Evolutionary conservation across 2,329 filamentous ascomycete genomes (phyloP), one percentile per base, ranked within the genome.

Genomic region (Sphaerulina vaccinii): DNA sequence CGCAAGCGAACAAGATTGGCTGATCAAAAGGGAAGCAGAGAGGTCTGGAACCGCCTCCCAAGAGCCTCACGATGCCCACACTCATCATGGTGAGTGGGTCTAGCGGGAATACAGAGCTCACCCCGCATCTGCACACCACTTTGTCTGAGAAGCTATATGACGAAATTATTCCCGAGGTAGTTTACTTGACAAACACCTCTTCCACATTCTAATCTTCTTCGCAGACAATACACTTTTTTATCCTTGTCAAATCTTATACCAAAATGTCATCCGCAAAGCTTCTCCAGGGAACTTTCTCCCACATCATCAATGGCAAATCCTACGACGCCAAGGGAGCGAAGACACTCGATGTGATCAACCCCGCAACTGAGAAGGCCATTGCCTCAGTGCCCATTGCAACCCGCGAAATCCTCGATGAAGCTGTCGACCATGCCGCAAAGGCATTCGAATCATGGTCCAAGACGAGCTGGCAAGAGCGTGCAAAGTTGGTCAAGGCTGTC

Each of bases 391-490:
- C 69, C 15, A 63, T 71, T 49, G 70, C 63, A 11, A 68, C 54
- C 11, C 64, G 70, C 57, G 63, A 70, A 40, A 68, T 71, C 51
- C 65, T 71, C 37, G 65, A 71, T 37, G 67, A 70, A 48, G 69
- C 69, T 5, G 68, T 71, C n/a, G 58, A 56, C 13, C 44, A 64
- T n/a, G 68, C 61, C 7, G 42, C 63, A 45, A 69, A 67, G 54
- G 69, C 69, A 3, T 71, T 71, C 58, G 60, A 69, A 57, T 61
- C 55, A 44, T 71, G 66, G 67, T 63, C 62, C 5, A 46, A 62
- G 54, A 61, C 57, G 21, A 56, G 66, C 16, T 59, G 70, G 24
- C 63, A 68, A 59, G 66, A 70, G 63, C 60, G 69, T 41, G 55
- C 55, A 19, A 48, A 58, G 38, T 16, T 38, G 35, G 42, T 56